phyloP scores from a whole-genome alignment of 495 filamentous ascomycete genomes.

The Penicillium atrosanguineum region DNA sequence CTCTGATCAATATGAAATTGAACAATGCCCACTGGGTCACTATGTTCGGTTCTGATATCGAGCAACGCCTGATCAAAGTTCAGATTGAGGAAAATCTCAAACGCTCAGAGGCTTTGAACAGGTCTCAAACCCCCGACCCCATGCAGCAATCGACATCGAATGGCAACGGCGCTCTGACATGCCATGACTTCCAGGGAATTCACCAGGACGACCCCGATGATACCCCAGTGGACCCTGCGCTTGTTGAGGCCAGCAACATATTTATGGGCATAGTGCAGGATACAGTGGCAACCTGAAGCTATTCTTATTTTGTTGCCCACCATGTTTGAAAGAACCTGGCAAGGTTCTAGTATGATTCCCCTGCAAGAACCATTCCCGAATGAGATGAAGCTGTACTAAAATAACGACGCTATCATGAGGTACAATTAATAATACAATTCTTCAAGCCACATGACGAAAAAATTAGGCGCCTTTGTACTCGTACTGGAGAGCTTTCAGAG shows the following conservation, averaged over 20 bases:
- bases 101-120: background rate
- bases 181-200: background rate
- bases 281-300: background rate
- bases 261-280: conserved; percentile 1
- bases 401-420: conserved; percentile 11
- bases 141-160: background rate
- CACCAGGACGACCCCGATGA: conserved; percentile 3
- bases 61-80: conserved; percentile 44
- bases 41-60: conserved; percentile 50
- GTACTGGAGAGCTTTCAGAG: conserved; percentile 49
- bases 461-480: conserved; percentile 50
- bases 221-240: conserved; percentile 52
- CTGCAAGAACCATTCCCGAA: background rate
- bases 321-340: background rate
- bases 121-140: background rate
- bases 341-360: conserved; percentile 1
- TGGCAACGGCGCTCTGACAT: background rate
- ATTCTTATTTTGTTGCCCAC: too few species aligned
- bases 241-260: conserved; percentile 21
- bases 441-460: background rate
- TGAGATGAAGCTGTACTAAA: background rate
- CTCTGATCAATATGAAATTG: conserved; percentile 76
- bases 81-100: conserved; percentile 49
- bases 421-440: conserved; percentile 1
- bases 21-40: conserved; percentile 81